These are phyloP conservation scores for Saussurea involucrata DNA, from an alignment of 129 eudicot genomes.

Conservation along the genomic window DNA sequence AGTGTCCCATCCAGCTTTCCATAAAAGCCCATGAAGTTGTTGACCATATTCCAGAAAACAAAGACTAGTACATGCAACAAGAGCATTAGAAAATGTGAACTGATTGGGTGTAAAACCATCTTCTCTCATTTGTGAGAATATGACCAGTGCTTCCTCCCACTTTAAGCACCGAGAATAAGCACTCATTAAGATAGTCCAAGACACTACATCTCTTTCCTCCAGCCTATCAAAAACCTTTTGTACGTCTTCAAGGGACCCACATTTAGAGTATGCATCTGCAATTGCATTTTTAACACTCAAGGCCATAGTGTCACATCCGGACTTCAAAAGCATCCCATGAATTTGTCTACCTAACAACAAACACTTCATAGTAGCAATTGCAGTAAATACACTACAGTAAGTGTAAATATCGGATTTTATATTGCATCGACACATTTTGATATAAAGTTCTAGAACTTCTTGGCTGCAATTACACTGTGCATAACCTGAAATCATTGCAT, in stretches of 20 bases:
- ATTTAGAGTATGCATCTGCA: conserved; percentile 45
- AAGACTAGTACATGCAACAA: conserved; percentile 44
- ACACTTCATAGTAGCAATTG: conserved; percentile 31
- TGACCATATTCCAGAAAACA: conserved; percentile 40
- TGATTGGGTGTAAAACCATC: conserved; percentile 39
- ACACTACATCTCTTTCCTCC: conserved; percentile 34
- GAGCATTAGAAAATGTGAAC: conserved; percentile 32
- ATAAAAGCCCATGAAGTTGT: conserved; percentile 40
- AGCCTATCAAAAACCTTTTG: conserved; percentile 27
- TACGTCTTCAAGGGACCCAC: conserved; percentile 38
- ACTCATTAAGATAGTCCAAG: conserved; percentile 37
- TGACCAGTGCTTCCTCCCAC: conserved; percentile 35
- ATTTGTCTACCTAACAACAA: conserved; percentile 30
- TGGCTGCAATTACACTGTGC: conserved; percentile 11
- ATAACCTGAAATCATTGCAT: conserved; percentile 46
- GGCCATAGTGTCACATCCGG: conserved; percentile 9
- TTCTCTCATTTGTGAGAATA: conserved; percentile 34
- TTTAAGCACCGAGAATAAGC: conserved; percentile 29
- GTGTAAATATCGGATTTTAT: conserved; percentile 42
- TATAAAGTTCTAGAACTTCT: conserved; percentile 31
- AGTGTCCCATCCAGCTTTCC: conserved; percentile 27
- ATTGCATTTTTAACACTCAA: conserved; percentile 35
- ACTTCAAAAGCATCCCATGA: conserved; percentile 34
- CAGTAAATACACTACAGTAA: conserved; percentile 40
- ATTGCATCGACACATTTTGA: conserved; percentile 31